Conservation (phyloP, 352 stramenopile species). For the Pythium oligandrum region DNA sequence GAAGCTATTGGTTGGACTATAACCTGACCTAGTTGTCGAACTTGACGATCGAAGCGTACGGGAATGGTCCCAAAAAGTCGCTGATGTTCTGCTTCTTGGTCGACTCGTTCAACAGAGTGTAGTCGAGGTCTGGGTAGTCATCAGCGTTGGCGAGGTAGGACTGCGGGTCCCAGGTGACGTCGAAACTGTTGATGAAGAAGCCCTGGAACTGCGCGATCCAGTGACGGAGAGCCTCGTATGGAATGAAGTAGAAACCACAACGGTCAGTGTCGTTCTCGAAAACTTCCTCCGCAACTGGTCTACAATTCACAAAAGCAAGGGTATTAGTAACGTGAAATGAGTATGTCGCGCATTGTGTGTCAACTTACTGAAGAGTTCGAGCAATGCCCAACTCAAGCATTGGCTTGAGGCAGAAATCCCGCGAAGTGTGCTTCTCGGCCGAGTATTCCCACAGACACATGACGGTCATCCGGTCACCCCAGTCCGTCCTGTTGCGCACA, state of each 20-base stretch:
- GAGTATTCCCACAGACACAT: slow-evolving; percentile 85
- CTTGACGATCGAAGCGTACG: slow-evolving; percentile 58
- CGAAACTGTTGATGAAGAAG: slow-evolving; percentile 83
- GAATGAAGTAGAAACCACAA: slow-evolving; percentile 83
- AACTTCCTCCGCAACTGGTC: slow-evolving; percentile 45
- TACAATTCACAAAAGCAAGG: slow-evolving; percentile 6
- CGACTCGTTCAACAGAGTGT: slow-evolving; percentile 53
- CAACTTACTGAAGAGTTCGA: slow-evolving; percentile 35
- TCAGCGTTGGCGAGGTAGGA: slow-evolving; percentile 61
- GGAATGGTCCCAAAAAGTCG: slow-evolving; percentile 69
- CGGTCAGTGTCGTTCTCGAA: slow-evolving; percentile 72
- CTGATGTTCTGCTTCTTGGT: slow-evolving; percentile 70
- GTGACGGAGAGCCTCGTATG: slow-evolving; percentile 64
- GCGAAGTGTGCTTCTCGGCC: slow-evolving; percentile 27
- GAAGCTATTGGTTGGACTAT: no score
- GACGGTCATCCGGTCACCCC: slow-evolving; percentile 77
- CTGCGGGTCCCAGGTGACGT: slow-evolving; percentile 65
- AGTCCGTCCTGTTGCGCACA: slow-evolving; percentile 75
- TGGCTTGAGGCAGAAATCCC: slow-evolving; percentile 63
- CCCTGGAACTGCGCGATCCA: slow-evolving; percentile 78
- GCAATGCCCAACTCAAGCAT: slow-evolving; percentile 73
- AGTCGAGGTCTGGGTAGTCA: slow-evolving; percentile 48
- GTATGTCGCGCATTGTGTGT: background rate
- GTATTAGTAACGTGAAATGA: background rate
- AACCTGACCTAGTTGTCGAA: slow-evolving; percentile 21